Evolutionary conservation across 108 stramenopile genomes (phyloP), one percentile per base, ranked within the genome.

Genomic region (Stephanodiscus minutulus): DNA sequence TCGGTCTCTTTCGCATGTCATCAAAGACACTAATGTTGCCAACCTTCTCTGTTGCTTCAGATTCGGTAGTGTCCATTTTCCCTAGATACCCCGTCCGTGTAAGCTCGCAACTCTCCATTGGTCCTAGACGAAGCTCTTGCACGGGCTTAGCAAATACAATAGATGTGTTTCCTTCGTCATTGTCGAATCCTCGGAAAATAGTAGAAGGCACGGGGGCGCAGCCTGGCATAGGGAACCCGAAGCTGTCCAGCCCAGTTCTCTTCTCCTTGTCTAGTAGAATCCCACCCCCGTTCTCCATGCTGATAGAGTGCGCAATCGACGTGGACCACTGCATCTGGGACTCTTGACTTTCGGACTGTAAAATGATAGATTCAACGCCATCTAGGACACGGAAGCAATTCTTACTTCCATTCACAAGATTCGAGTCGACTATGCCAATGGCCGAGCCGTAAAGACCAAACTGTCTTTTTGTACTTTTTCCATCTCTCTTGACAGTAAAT

Each of bases 241-340:
- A 28, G 33, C 39, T 60, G 37, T 60, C 18, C n/a, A 60, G 35
- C 37, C n/a, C 15, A 35, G 20, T 41, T 54, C 48, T 68, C 67
- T 76, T 76, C 33, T 52, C 66, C 27, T 68, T 76, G 27, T 68
- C 74, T 20, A 76, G 53, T 27, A 76, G 46, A 48, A 76, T 21
- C 18, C 74, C 74, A 25, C 74, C 74, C 0, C 74, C 74, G 64
- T 76, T 76, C 41, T 76, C 74, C 67, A 76, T 68, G 33, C 74
- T 76, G 39, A 76, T 76, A 49, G 61, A 67, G 43, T 76, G 74
- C 7, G 61, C 66, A 33, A 76, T 68, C 7, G 28, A 25, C 21
- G 54, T 63, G 8, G 74, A 41, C 74, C 74, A 76, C 29, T 76
- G 61, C 66, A 76, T 63, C 61, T 61, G 66, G 27, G 52, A 49